Conservation (phyloP, 352 stramenopile species). For the Thraustochytrium striatum region DNA sequence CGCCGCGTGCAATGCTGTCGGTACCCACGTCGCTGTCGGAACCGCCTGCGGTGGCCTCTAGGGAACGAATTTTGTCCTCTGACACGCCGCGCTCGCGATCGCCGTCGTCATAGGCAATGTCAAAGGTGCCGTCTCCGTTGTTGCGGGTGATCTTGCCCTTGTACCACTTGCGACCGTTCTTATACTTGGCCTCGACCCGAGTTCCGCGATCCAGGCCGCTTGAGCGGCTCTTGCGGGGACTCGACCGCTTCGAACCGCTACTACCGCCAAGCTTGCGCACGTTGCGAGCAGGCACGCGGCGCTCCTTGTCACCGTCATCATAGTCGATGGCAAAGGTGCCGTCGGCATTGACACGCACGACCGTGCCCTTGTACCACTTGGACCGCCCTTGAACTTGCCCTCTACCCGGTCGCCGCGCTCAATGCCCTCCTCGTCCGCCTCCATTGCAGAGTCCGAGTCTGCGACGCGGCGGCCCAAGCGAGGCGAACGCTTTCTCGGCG, state of each 20-base stretch:
- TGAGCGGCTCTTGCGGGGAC: neutral
- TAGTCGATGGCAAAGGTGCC: constrained; percentile 57
- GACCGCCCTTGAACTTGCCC: constrained; percentile 47
- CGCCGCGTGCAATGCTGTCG: neutral
- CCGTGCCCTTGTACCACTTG: constrained; percentile 55
- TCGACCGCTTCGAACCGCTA: neutral
- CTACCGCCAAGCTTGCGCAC: constrained; percentile 13
- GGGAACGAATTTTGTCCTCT: neutral
- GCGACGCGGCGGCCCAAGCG: neutral
- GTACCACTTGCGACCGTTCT: constrained; percentile 42
- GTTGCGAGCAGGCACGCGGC: constrained; percentile 1
- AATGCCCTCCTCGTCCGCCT: neutral
- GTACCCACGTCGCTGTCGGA: neutral
- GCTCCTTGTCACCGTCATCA: constrained; percentile 51
- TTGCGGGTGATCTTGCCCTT: constrained; percentile 43
- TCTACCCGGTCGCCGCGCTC: constrained; percentile 43
- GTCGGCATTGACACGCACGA: constrained; percentile 51
- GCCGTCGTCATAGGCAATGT: constrained; percentile 64
- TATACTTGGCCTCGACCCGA: neutral
- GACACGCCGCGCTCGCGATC: constrained; percentile 57
- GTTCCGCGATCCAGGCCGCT: neutral
- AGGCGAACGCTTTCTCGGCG: neutral
- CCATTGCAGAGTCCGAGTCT: neutral
- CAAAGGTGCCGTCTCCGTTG: constrained; percentile 57
- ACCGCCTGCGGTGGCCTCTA: neutral